Evolutionary conservation across 2,329 filamentous ascomycete species (phyloP).

Genomic region (Colletotrichum godetiae): DNA sequence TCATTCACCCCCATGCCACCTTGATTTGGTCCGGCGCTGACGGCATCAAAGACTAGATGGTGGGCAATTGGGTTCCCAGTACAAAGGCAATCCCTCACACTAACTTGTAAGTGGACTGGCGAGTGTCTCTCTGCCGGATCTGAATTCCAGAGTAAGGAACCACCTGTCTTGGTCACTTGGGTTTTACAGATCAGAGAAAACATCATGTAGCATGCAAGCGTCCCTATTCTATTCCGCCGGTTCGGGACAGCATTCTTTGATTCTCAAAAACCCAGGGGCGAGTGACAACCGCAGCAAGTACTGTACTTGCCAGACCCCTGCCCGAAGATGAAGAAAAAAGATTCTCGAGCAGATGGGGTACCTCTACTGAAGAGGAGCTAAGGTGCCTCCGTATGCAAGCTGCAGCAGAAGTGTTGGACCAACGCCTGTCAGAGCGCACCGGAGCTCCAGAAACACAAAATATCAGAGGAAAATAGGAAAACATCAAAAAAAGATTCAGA

Average conservation of each 20-base stretch:
- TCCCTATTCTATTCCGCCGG: slow-evolving; percentile 6
- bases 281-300: background rate
- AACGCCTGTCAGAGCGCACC: slow-evolving; percentile 28
- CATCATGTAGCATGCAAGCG: slow-evolving; percentile 7
- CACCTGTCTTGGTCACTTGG: background rate
- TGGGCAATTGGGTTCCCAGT: slow-evolving; percentile 10
- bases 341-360: slow-evolving; percentile 16
- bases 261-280: too few relatives aligned
- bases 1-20: slow-evolving; percentile 18
- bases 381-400: slow-evolving; percentile 15
- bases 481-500: slow-evolving; percentile 1
- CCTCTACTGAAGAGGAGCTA: slow-evolving; percentile 24
- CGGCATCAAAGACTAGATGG: slow-evolving; percentile 19
- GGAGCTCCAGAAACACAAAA: slow-evolving; percentile 22
- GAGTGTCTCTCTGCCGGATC: background rate
- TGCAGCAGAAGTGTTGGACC: slow-evolving; percentile 22
- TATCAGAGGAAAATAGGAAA: slow-evolving; percentile 4
- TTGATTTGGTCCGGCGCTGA: slow-evolving; percentile 31
- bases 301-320: slow-evolving; percentile 4
- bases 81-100: slow-evolving; percentile 13
- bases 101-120: slow-evolving; percentile 10
- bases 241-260: background rate
- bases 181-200: background rate
- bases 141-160: background rate
- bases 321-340: background rate